phyloP scores from a whole-genome alignment of 768 basidiomycete genomes.

The Termitomyces sp. region DNA sequence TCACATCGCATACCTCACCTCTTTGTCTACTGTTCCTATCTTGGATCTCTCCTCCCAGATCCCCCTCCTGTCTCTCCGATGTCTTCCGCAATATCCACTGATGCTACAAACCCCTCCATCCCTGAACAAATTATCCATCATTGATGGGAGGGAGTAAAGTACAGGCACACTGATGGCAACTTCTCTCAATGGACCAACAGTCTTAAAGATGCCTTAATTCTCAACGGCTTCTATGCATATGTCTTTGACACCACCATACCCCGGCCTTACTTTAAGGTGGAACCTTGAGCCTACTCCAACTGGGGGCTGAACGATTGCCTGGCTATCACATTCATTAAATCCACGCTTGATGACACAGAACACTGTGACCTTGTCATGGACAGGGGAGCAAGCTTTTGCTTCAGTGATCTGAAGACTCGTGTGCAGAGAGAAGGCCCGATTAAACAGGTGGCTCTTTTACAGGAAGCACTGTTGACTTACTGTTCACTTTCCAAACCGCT shows the following conservation, averaged over 20 bases:
- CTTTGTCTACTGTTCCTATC: neutral
- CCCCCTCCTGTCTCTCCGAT: too few species aligned
- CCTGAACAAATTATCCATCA: too few species aligned
- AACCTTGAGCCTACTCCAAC: neutral
- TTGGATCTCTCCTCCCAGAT: too few species aligned
- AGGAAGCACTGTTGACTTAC: constrained; percentile 2
- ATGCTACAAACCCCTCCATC: too few species aligned
- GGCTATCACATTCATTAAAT: neutral
- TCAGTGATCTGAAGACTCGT: neutral
- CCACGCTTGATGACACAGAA: neutral
- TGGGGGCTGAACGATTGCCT: neutral
- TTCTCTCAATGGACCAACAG: neutral
- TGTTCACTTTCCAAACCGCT: constrained; percentile 2
- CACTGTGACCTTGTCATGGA: neutral
- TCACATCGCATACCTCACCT: neutral
- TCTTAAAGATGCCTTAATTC: neutral
- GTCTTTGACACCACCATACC: neutral
- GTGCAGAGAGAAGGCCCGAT: neutral
- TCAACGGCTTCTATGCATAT: neutral
- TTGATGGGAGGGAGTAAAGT: neutral
- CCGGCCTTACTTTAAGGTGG: neutral
- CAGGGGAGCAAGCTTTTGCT: neutral
- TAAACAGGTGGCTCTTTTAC: neutral
- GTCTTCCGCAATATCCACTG: too few species aligned
- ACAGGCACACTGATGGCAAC: neutral